These are phyloP conservation scores for Leishmania turanica DNA, from an alignment of 208 protist species.

Conservation along the genomic window DNA sequence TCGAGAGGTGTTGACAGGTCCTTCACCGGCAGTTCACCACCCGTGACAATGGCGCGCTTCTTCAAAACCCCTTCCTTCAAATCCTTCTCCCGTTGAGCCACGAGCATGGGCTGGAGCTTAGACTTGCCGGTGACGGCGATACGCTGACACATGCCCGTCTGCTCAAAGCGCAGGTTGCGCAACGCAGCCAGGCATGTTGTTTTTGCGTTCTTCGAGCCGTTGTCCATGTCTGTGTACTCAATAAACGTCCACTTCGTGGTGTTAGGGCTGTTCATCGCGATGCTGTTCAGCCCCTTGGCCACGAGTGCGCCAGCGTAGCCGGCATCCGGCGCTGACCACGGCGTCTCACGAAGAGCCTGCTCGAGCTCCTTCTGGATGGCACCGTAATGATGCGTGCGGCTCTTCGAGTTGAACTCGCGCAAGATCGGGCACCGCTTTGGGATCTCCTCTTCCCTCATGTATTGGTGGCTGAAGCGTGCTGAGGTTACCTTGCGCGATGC, in stretches of 20 bases:
- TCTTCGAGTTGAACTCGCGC: constrained; percentile 67
- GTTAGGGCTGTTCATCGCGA: constrained; percentile 66
- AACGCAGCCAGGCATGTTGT: constrained; percentile 60
- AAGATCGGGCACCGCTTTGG: constrained; percentile 61
- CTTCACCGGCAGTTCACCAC: constrained; percentile 46
- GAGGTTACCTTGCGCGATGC: constrained; percentile 55
- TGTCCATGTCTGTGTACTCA: constrained; percentile 61
- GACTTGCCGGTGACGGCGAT: constrained; percentile 58
- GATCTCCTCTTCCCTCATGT: constrained; percentile 66
- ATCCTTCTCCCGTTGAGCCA: constrained; percentile 32
- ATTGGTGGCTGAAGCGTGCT: constrained; percentile 64
- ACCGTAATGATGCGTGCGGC: constrained; percentile 38
- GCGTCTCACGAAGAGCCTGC: constrained; percentile 34
- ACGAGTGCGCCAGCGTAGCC: constrained; percentile 58
- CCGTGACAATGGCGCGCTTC: constrained; percentile 39
- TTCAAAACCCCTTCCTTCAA: constrained; percentile 35
- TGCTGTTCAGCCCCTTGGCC: constrained; percentile 53
- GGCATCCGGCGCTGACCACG: constrained; percentile 56
- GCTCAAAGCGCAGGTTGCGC: constrained; percentile 64
- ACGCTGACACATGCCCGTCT: constrained; percentile 75
- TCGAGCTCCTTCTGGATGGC: constrained; percentile 44
- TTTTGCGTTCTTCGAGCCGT: constrained; percentile 18
- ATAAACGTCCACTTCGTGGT: constrained; percentile 84
- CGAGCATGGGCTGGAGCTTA: constrained; percentile 42
- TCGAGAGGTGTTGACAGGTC: constrained; percentile 60